These are phyloP conservation scores for Microthyrium microscopicum DNA, from an alignment of 2,329 filamentous ascomycete genomes.

Conservation along the genomic window DNA sequence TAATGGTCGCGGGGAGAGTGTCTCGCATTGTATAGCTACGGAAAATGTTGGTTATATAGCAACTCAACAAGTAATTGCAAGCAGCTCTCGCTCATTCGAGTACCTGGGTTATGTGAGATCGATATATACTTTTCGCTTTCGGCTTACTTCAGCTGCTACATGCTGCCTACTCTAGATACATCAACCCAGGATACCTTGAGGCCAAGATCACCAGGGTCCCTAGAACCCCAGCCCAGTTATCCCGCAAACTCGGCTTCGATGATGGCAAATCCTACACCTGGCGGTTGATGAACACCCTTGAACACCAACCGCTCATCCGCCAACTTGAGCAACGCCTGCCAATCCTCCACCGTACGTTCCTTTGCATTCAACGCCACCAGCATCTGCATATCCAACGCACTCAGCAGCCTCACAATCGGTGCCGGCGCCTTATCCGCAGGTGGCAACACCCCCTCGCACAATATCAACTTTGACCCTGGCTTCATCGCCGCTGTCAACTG, in stretches of 20 bases:
- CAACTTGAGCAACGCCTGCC: constrained; percentile 5
- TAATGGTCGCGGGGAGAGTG: too few relatives aligned
- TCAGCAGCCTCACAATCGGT: constrained; percentile 13
- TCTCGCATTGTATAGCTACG: too few relatives aligned
- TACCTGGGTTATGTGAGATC: too few relatives aligned
- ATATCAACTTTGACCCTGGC: constrained; percentile 14
- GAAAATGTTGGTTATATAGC: too few relatives aligned
- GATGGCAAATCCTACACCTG: constrained; percentile 4
- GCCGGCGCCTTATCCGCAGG: constrained; percentile 11
- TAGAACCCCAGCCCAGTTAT: too few relatives aligned
- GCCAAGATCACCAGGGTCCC: too few relatives aligned
- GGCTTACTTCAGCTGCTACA: too few relatives aligned
- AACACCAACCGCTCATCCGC: constrained; percentile 6
- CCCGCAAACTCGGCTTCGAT: constrained; percentile 7
- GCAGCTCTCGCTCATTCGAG: too few relatives aligned
- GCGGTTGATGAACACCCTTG: constrained; percentile 1
- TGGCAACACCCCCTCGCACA: constrained; percentile 18
- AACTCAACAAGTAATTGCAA: too few relatives aligned
- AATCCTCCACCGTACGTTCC: constrained; percentile 8
- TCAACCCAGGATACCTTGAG: too few relatives aligned
- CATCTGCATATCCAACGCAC: constrained; percentile 7
- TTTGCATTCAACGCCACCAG: constrained; percentile 5
- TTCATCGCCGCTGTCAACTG: constrained; percentile 15
- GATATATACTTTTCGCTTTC: too few relatives aligned
- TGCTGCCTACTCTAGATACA: too few relatives aligned